These are phyloP conservation scores for Hanseniaspora hatyaiensis DNA, from an alignment of 805 yeast species.

Conservation along the genomic window DNA sequence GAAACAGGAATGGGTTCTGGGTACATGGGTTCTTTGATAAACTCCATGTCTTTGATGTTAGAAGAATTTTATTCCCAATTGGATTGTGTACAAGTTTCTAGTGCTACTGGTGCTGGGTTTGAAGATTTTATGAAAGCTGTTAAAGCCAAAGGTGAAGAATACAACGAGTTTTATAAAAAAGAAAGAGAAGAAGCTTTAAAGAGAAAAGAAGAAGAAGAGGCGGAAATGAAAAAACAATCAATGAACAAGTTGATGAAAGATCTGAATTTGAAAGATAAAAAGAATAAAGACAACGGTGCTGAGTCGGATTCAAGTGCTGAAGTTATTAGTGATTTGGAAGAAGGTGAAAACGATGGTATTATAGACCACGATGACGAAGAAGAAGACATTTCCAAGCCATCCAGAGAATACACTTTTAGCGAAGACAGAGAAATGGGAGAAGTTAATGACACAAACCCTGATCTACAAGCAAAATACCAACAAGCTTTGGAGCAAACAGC, in stretches of 20 bases:
- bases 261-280: conserved; percentile 48
- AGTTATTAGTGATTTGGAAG: conserved; percentile 36
- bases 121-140: conserved; percentile 81
- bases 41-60: conserved; percentile 88
- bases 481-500: conserved; percentile 55
- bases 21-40: conserved; percentile 86
- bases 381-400: conserved; percentile 40
- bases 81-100: conserved; percentile 85
- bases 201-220: conserved; percentile 66
- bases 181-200: conserved; percentile 75
- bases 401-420: conserved; percentile 61
- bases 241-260: conserved; percentile 72
- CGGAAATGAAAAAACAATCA: conserved; percentile 56
- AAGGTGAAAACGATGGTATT: conserved; percentile 35
- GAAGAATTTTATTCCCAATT: conserved; percentile 91
- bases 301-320: conserved; percentile 46
- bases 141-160: conserved; percentile 78
- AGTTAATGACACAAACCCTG: conserved; percentile 34
- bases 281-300: conserved; percentile 29
- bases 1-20: conserved; percentile 50
- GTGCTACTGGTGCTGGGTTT: conserved; percentile 88
- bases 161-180: conserved; percentile 64
- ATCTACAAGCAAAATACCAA: conserved; percentile 58
- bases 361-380: conserved; percentile 30
- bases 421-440: conserved; percentile 52